Conservation (phyloP, 2,329 filamentous ascomycete genomes). For the Ceratocystis cacaofunesta region DNA sequence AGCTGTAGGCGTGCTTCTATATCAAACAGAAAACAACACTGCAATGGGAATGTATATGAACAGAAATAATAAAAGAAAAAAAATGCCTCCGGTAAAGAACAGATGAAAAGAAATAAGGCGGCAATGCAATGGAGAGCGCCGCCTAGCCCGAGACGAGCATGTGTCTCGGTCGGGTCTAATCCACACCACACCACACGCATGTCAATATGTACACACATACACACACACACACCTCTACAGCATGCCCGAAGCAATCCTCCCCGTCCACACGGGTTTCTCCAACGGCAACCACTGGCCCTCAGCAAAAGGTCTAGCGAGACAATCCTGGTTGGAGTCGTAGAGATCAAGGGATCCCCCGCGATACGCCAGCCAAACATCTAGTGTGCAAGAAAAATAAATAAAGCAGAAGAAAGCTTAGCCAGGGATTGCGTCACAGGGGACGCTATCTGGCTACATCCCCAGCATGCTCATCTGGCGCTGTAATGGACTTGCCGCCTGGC, state of each 20-base stretch:
- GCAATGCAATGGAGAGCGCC: too few relatives aligned
- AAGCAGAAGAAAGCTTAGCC: too few relatives aligned
- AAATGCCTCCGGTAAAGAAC: conserved; percentile 3
- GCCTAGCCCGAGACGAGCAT: neutral
- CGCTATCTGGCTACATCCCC: conserved; percentile 33
- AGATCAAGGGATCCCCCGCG: too few relatives aligned
- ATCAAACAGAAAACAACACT: neutral
- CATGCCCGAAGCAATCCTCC: too few relatives aligned
- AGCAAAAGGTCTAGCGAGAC: too few relatives aligned
- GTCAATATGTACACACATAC: conserved; percentile 15
- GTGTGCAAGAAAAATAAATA: too few relatives aligned
- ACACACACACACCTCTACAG: neutral
- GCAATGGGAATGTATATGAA: conserved; percentile 11
- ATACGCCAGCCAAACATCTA: too few relatives aligned
- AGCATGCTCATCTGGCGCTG: conserved; percentile 60
- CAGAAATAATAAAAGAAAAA: conserved; percentile 4
- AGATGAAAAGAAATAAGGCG: too few relatives aligned
- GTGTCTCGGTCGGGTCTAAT: neutral
- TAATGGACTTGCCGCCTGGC: conserved; percentile 50
- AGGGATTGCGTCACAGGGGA: too few relatives aligned
- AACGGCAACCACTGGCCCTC: too few relatives aligned
- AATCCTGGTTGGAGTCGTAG: too few relatives aligned
- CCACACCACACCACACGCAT: neutral
- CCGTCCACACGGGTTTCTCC: too few relatives aligned
- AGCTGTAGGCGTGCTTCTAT: neutral